phyloP scores from a whole-genome alignment of 2,329 filamentous ascomycete genomes.

The Fusarium subtropicale region DNA sequence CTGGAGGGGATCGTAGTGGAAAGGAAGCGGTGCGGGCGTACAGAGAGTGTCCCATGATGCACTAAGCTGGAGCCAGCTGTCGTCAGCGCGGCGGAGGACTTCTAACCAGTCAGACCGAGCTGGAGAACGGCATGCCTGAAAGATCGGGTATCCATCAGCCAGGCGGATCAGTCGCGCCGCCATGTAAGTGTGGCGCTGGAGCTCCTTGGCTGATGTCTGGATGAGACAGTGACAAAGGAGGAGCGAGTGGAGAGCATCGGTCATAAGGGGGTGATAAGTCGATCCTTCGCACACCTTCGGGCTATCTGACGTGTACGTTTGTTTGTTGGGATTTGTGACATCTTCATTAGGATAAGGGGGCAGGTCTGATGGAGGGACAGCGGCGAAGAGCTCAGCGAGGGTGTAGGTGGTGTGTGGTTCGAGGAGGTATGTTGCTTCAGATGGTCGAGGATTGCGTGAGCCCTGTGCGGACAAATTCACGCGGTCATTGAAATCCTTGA shows the following conservation, averaged over 20 bases:
- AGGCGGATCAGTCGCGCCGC: slow-evolving; percentile 79
- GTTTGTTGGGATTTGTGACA: slow-evolving; percentile 44
- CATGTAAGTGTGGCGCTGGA: slow-evolving; percentile 84
- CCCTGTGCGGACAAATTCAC: slow-evolving; percentile 67
- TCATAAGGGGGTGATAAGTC: slow-evolving; percentile 84
- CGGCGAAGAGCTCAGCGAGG: slow-evolving; percentile 75
- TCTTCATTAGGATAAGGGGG: slow-evolving; percentile 72
- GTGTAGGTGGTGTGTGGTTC: slow-evolving; percentile 56
- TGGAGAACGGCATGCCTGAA: slow-evolving; percentile 77
- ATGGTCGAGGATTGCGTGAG: slow-evolving; percentile 55
- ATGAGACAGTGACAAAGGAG: slow-evolving; percentile 83
- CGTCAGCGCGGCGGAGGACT: slow-evolving; percentile 71
- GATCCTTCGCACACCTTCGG: slow-evolving; percentile 47
- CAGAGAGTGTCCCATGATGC: slow-evolving; percentile 79
- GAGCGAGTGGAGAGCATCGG: slow-evolving; percentile 81
- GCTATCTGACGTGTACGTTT: slow-evolving; percentile 51
- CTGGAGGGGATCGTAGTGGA: slow-evolving; percentile 32
- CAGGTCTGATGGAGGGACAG: slow-evolving; percentile 73
- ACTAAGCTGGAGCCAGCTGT: slow-evolving; percentile 76
- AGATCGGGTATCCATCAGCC: slow-evolving; percentile 83
- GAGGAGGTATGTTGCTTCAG: slow-evolving; percentile 43
- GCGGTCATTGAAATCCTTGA: slow-evolving; percentile 67
- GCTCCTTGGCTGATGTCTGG: slow-evolving; percentile 81
- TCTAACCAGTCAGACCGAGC: slow-evolving; percentile 85
- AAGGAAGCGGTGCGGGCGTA: slow-evolving; percentile 65